Conservation (phyloP, 257 asterid species). For the Solanum tarijense region DNA sequence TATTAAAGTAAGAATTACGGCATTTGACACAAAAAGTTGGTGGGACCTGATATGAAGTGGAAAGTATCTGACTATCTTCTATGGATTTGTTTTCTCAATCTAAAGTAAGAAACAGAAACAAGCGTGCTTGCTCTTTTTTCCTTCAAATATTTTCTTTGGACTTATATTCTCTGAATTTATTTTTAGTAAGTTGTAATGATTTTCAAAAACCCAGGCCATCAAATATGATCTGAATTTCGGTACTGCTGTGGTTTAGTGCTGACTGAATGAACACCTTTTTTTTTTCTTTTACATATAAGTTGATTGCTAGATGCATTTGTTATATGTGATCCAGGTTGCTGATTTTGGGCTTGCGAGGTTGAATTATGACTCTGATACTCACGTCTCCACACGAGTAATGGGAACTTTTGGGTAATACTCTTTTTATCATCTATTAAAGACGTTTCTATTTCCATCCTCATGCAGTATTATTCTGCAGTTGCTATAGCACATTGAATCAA, state of each 20-base stretch:
- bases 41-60: neutral
- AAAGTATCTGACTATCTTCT: neutral
- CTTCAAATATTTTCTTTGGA: neutral
- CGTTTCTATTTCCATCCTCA: neutral
- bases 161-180: neutral
- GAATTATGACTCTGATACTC: slow-evolving; percentile 73
- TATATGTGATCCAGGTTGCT: slow-evolving; percentile 53
- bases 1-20: neutral
- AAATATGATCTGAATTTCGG: neutral
- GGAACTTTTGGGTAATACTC: slow-evolving; percentile 83
- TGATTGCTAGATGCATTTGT: neutral
- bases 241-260: neutral
- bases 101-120: neutral
- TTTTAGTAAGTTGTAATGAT: neutral
- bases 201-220: neutral
- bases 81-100: neutral
- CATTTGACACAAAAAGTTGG: neutral
- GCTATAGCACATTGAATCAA: neutral
- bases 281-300: neutral
- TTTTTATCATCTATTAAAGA: neutral
- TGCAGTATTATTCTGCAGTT: neutral
- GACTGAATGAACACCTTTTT: neutral
- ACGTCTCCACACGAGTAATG: slow-evolving; percentile 90
- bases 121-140: neutral
- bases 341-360: slow-evolving; percentile 95